Base-by-base conservation (phyloP, 768 basidiomycete species). In the Galerina sulciceps region DNA sequence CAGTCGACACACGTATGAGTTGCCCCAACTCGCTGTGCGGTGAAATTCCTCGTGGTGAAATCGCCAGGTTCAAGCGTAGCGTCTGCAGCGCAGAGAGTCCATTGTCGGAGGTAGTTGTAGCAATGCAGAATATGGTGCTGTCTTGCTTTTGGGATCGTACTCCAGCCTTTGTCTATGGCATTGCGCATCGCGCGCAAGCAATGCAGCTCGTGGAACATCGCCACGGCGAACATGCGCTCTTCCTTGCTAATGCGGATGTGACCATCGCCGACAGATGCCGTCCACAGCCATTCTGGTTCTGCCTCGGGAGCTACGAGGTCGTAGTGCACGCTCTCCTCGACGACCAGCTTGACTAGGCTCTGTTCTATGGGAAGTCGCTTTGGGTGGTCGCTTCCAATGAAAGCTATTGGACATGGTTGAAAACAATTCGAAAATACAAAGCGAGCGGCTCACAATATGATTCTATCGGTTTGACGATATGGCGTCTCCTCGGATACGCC, bases 191-290 rank as follows among this genome's bases (percentile, higher is more conserved):
- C 57, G 13, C 73, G 66, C 13, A 83, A 62, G 53, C 81, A 83
- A 59, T 83, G 82, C 15, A 81, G 72, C 59, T 84, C 75, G 65
- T 84, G 82, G 69, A 77, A 81, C 62, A 81, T 75, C 67, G 72
- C 65, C 14, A 71, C 72, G 17, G 69, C 68, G 58, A 72, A 76
- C 66, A 72, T 67, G 10, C 71, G 67, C 46, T 71, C 60, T 37
- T 71, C 66, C 42, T 68, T 67, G 5, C 72, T 69, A 18, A 71
- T 56, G 15, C 67, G 66, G 20, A 70, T 59, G 37, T 69, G 68
- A 4, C 71, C 71, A 23, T 70, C 69, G 2, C 72, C 71, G 10
- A 65, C 45, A 0, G 68, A 62, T 14, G 68, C 69, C 2, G 69
- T 71, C 67, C 69, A 73, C 10, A 72, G 50, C 72, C 72, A 73